Conservation (phyloP, 257 asterid genomes). For the Przewalskia tangutica region DNA sequence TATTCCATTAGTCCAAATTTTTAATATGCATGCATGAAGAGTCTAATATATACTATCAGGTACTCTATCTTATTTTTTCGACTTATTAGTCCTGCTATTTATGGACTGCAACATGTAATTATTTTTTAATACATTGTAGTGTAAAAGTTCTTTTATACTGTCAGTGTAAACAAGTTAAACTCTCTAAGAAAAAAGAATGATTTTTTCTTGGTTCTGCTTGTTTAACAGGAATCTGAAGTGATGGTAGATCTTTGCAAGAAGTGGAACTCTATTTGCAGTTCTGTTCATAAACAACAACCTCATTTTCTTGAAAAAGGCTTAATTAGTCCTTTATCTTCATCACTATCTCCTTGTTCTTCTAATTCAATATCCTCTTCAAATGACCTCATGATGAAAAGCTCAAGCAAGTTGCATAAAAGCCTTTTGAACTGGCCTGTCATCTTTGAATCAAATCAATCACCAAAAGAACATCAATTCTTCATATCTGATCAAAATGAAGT, state of each 20-base stretch:
- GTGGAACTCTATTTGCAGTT: slow-evolving; percentile 86
- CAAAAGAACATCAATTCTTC: slow-evolving; percentile 34
- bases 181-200: not conserved
- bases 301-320: slow-evolving; percentile 52
- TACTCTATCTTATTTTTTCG: not conserved
- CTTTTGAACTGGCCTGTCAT: slow-evolving; percentile 41
- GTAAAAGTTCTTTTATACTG: not conserved
- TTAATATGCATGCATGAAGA: not conserved
- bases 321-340: slow-evolving; percentile 25
- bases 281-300: slow-evolving; percentile 52
- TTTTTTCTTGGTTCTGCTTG: not conserved
- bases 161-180: too few relatives aligned
- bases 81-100: not conserved
- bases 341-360: slow-evolving; percentile 64
- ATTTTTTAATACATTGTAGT: too few relatives aligned
- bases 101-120: not conserved
- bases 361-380: slow-evolving; percentile 67
- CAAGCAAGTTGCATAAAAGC: slow-evolving; percentile 23
- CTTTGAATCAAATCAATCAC: slow-evolving; percentile 26
- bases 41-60: not conserved
- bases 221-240: slow-evolving; percentile 46
- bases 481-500: slow-evolving; percentile 15
- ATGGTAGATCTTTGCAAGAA: slow-evolving; percentile 59
- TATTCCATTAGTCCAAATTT: not conserved
- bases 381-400: slow-evolving; percentile 16